Evolutionary conservation across 2,329 filamentous ascomycete genomes (phyloP).

Genomic region (Cordyceps tenuipes): DNA sequence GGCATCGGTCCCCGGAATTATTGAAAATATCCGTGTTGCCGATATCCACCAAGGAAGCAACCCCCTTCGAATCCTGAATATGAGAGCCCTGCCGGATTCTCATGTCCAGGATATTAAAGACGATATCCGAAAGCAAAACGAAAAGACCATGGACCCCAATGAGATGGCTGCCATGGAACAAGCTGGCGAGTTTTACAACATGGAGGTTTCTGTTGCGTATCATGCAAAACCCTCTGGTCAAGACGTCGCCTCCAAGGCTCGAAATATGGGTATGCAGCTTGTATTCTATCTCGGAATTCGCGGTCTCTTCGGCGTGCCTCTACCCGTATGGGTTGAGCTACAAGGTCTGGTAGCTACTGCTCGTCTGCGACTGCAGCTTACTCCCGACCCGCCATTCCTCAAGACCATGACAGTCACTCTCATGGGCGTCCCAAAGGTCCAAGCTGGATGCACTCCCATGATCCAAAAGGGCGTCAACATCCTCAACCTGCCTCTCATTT

Average conservation of each 20-base stretch:
- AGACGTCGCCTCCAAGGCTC: constrained; percentile 69
- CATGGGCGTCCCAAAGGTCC: constrained; percentile 86
- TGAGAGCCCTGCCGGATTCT: constrained; percentile 70
- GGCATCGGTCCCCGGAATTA: constrained; percentile 79
- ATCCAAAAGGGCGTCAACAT: constrained; percentile 85
- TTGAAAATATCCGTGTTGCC: constrained; percentile 90
- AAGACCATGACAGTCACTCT: constrained; percentile 89
- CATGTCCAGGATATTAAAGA: constrained; percentile 73
- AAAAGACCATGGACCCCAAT: constrained; percentile 74
- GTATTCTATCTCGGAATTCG: constrained; percentile 89
- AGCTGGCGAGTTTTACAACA: constrained; percentile 85
- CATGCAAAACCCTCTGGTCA: constrained; percentile 69
- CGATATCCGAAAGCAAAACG: constrained; percentile 68
- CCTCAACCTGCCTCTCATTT: constrained; percentile 84
- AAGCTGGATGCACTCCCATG: constrained; percentile 87
- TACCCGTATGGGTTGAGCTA: constrained; percentile 86
- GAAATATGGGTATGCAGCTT: constrained; percentile 95
- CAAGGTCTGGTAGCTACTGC: constrained; percentile 84
- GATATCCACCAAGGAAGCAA: constrained; percentile 94
- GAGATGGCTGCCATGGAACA: constrained; percentile 84
- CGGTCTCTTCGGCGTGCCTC: constrained; percentile 78
- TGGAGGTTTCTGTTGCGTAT: constrained; percentile 85
- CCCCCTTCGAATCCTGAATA: constrained; percentile 76
- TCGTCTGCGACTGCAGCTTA: constrained; percentile 72
- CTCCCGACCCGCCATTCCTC: constrained; percentile 83